Conservation (phyloP, 768 basidiomycete genomes). For the Boletus barrowsii region DNA sequence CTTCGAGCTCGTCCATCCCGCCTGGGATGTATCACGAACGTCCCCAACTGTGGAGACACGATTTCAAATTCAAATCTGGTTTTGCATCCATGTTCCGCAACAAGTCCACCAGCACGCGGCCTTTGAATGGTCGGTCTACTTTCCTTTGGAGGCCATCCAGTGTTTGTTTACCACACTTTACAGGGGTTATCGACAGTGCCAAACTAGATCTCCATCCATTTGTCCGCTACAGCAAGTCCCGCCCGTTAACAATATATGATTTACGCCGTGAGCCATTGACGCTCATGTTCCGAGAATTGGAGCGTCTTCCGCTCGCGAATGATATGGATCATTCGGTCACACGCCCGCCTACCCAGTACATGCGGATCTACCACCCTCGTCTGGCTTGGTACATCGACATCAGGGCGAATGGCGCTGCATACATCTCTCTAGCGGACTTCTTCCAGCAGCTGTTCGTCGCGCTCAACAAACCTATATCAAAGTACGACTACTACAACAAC, state of each 20-base stretch:
- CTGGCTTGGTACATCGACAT: constrained; percentile 72
- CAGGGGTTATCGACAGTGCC: constrained; percentile 26
- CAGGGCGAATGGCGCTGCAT: constrained; percentile 38
- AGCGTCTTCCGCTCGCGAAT: constrained; percentile 40
- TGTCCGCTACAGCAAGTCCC: constrained; percentile 22
- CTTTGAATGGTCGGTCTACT: constrained; percentile 17
- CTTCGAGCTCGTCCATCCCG: constrained; percentile 12
- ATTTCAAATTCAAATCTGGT: constrained; percentile 32
- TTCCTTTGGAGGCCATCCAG: not conserved
- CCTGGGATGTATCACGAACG: constrained; percentile 17
- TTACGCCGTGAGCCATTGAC: constrained; percentile 41
- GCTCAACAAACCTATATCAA: constrained; percentile 44
- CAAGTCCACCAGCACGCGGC: constrained; percentile 12
- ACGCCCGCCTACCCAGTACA: constrained; percentile 44
- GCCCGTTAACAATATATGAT: constrained; percentile 47
- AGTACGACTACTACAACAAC: constrained; percentile 57
- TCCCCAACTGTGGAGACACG: constrained; percentile 29
- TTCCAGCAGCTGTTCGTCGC: constrained; percentile 43
- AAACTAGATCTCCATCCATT: constrained; percentile 23
- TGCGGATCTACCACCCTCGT: constrained; percentile 55
- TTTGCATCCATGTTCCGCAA: constrained; percentile 30
- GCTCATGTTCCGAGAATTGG: constrained; percentile 45
- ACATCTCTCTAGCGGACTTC: constrained; percentile 59
- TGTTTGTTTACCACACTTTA: not conserved
- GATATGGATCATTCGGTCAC: constrained; percentile 57